phyloP scores from a whole-genome alignment of 139 green algal genomes.

The Micractinium conductrix region DNA sequence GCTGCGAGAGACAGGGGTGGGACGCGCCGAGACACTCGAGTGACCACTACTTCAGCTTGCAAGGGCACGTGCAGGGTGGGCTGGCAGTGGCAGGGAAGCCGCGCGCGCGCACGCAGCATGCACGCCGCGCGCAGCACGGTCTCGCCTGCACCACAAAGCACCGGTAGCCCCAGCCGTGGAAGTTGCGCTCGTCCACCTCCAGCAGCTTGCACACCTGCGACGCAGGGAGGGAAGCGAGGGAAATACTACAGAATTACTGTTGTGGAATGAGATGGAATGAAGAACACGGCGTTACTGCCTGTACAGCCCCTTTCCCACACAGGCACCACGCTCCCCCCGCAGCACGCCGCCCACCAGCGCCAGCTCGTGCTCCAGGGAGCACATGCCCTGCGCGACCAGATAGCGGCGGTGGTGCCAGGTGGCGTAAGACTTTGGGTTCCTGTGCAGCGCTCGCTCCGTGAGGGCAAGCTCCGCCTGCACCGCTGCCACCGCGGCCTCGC shows the following conservation, averaged over 20 bases:
- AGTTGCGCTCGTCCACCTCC: conserved; percentile 92
- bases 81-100: too few species aligned
- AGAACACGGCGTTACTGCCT: too few species aligned
- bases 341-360: conserved; percentile 49
- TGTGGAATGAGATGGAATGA: too few species aligned
- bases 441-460: conserved; percentile 63
- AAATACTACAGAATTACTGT: too few species aligned
- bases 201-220: conserved; percentile 60
- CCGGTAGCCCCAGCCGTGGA: conserved; percentile 95
- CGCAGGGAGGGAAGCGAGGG: too few species aligned
- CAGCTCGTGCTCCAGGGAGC: conserved; percentile 64
- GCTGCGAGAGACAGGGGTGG: neutral
- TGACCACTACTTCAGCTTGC: too few species aligned
- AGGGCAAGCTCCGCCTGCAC: conserved; percentile 68
- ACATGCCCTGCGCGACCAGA: conserved; percentile 66
- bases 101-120: too few species aligned
- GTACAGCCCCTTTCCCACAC: too few species aligned
- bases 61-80: too few species aligned
- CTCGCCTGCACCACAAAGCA: conserved; percentile 62
- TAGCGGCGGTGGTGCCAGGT: conserved; percentile 96
- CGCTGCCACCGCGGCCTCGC: conserved; percentile 50
- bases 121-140: too few species aligned
- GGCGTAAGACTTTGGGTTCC: conserved; percentile 95
- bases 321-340: too few species aligned
- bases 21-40: too few species aligned